phyloP scores from a whole-genome alignment of 805 yeast species.

The Saturnispora quitensis region DNA sequence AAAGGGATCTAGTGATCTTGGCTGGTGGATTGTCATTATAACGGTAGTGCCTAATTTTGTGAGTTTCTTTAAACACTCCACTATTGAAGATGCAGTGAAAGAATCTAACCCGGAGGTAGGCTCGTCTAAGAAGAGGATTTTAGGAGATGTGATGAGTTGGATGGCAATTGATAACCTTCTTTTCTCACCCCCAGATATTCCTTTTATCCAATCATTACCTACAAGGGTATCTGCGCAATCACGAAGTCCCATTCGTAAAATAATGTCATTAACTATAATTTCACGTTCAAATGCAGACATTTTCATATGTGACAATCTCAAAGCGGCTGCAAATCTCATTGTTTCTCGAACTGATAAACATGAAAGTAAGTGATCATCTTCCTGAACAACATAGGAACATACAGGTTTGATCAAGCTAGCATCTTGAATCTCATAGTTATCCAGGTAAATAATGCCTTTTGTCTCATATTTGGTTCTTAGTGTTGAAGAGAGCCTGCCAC shows the following conservation, averaged over 20 bases:
- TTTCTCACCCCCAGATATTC: constrained; percentile 74
- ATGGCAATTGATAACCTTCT: constrained; percentile 76
- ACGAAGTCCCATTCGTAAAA: constrained; percentile 55
- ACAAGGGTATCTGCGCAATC: constrained; percentile 69
- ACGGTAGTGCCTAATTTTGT: constrained; percentile 55
- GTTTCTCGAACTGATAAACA: constrained; percentile 74
- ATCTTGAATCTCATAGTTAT: constrained; percentile 24
- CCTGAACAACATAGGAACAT: constrained; percentile 76
- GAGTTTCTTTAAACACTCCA: constrained; percentile 48
- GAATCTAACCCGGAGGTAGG: constrained; percentile 88
- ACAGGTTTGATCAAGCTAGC: constrained; percentile 30
- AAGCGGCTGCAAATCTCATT: constrained; percentile 56
- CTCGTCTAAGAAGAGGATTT: constrained; percentile 67
- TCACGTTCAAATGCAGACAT: constrained; percentile 33
- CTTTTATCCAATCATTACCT: constrained; percentile 52
- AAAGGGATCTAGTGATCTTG: constrained; percentile 57
- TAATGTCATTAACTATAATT: constrained; percentile 43
- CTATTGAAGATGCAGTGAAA: constrained; percentile 61
- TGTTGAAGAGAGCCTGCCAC: constrained; percentile 43
- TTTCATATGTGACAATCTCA: constrained; percentile 44
- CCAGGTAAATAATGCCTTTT: constrained; percentile 38
- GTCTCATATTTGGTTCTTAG: constrained; percentile 22
- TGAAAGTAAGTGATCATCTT: constrained; percentile 64
- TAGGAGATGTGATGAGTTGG: constrained; percentile 65
- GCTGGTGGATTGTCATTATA: constrained; percentile 76